Conservation (phyloP, 78 protist genomes). For the Cyanophora paradoxa region DNA sequence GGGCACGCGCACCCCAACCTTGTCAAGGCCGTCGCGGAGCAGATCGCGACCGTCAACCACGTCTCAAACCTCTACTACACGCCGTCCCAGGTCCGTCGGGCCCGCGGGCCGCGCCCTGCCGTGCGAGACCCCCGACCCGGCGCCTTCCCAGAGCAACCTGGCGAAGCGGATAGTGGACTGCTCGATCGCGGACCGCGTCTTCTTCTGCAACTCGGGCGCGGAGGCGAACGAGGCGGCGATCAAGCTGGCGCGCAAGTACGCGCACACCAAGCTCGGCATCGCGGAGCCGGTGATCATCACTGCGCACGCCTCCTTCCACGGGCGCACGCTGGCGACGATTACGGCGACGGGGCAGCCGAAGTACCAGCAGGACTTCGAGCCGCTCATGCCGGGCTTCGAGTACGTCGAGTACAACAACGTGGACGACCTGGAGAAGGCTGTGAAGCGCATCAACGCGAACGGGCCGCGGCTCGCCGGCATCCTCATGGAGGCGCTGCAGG, state of each 20-base stretch:
- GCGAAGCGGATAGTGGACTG: background rate
- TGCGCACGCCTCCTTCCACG: background rate
- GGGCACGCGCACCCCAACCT: conserved; percentile 2
- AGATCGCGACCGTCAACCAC: conserved; percentile 3
- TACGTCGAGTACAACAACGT: conserved; percentile 4
- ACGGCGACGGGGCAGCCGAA: conserved; percentile 10
- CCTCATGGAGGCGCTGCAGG: conserved; percentile 9
- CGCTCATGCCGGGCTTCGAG: conserved; percentile 1
- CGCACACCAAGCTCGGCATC: background rate
- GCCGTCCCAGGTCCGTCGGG: background rate
- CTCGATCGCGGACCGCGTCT: background rate
- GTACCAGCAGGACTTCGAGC: background rate
- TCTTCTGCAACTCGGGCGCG: conserved; percentile 26
- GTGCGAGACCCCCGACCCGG: background rate
- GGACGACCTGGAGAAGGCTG: background rate
- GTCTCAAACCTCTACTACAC: conserved; percentile 14
- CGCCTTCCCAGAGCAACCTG: background rate
- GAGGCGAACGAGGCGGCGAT: conserved; percentile 21
- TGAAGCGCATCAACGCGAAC: background rate
- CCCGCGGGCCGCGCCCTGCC: background rate
- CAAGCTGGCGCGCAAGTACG: conserved; percentile 13
- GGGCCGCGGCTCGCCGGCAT: background rate
- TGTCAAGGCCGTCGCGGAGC: background rate
- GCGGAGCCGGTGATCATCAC: background rate
- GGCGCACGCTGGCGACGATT: conserved; percentile 17